Evolutionary conservation across 2,329 filamentous ascomycete genomes (phyloP).

Genomic region (Alternaria panax): DNA sequence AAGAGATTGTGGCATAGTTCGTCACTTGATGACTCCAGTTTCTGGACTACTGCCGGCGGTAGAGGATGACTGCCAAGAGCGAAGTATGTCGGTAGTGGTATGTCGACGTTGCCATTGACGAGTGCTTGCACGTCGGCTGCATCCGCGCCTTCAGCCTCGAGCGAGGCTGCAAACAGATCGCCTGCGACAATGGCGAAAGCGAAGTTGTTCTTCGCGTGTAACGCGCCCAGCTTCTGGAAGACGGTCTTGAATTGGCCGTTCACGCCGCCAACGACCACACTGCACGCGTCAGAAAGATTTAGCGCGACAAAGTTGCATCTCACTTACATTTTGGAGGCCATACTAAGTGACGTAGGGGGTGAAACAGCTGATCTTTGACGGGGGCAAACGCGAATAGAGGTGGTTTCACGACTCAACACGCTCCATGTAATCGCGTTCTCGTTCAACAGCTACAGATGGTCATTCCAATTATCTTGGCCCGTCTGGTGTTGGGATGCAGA

Average conservation of each 20-base stretch:
- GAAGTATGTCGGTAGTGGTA: constrained; percentile 91
- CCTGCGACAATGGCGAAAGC: constrained; percentile 84
- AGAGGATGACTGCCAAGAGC: constrained; percentile 78
- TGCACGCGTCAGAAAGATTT: constrained; percentile 45
- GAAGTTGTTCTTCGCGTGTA: constrained; percentile 90
- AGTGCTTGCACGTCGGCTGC: constrained; percentile 68
- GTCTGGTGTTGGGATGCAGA: constrained; percentile 7
- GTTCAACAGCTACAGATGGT: no score
- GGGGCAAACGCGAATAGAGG: not conserved
- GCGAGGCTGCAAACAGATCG: constrained; percentile 74
- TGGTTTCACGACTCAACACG: not conserved
- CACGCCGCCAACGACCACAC: constrained; percentile 82
- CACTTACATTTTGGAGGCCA: constrained; percentile 65
- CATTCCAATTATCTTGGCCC: not conserved
- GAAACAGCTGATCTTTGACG: not conserved
- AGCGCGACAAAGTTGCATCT: not conserved
- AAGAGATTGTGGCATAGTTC: constrained; percentile 89
- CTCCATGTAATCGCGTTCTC: no score
- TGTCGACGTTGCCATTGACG: constrained; percentile 72
- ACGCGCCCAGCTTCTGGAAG: constrained; percentile 78
- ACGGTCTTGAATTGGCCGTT: constrained; percentile 78
- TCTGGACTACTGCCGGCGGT: constrained; percentile 73
- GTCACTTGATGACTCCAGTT: constrained; percentile 71
- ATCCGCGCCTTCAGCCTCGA: constrained; percentile 58
- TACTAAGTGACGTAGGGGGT: constrained; percentile 32